Base-by-base conservation (phyloP, 345 rosid genomes). In the Anastatica hierochuntica region DNA sequence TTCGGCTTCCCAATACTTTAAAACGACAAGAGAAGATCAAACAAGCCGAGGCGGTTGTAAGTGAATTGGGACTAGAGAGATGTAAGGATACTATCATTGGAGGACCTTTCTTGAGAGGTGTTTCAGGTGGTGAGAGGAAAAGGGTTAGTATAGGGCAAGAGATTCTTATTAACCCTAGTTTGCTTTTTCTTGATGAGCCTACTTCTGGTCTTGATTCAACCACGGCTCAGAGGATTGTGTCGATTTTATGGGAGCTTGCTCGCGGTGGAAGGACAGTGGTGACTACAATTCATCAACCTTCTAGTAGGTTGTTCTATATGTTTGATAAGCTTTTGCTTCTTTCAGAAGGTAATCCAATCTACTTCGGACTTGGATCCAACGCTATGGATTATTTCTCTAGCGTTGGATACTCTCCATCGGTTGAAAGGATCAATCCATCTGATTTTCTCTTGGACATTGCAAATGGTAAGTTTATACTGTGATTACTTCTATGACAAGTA, bases 131-230 rank as follows among this genome's bases (percentile, higher is more conserved):
- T 14, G 97, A 86, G 65, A 76, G 96, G 30, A 90, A 86, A 64
- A 77, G 97, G 70, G 89, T 84, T 59, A 87, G 96, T 74, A 82
- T 90, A 44, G 97, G 97, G 19, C 84, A 75, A 38, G 97, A 90
- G 76, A 80, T 86, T 81, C 60, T 90, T 61, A 84, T 90, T 40
- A 86, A 90, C 70, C 97, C 97, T 38, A 86, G 94, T 66, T 77
- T 86, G 71, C 65, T 90, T 15, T 58, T 86, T 62, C 83, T 90
- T 23, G 97, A 90, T 18, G 97, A 90, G 72, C 97, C 97, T 24
- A 90, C 96, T 46, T 90, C 96, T 0, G 97, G 96, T 39, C 94
- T 90, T 39, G 97, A 90, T 63, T 86, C 97, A 0, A 86, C 96
- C 44, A 86, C 87, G 0, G 96, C 97, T 20, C 96, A 82, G 70